Conservation (phyloP, 345 rosid genomes). For the Linum tenue region DNA sequence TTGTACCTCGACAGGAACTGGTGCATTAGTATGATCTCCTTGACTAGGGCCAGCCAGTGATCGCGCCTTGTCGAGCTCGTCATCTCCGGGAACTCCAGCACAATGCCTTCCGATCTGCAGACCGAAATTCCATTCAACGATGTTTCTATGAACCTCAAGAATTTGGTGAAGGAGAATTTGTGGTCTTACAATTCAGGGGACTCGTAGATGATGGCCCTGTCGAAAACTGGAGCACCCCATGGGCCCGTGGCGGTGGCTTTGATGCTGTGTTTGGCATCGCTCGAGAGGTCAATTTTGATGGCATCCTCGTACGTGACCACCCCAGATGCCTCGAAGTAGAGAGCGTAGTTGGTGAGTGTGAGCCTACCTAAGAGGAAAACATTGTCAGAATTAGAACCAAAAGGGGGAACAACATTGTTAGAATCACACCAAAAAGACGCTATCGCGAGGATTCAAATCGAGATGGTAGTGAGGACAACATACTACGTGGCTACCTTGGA, state of each 20-base stretch:
- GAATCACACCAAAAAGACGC: too few relatives aligned
- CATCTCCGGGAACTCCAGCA: slow-evolving; percentile 89
- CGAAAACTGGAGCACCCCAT: slow-evolving; percentile 95
- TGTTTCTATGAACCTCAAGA: too few relatives aligned
- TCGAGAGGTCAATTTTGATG: slow-evolving; percentile 70
- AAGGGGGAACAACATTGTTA: too few relatives aligned
- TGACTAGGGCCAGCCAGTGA: slow-evolving; percentile 71
- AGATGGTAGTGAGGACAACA: too few relatives aligned
- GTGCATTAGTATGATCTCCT: slow-evolving; percentile 69
- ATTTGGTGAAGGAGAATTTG: too few relatives aligned
- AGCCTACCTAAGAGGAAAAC: slow-evolving; percentile 57
- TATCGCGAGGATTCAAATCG: too few relatives aligned
- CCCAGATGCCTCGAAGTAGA: slow-evolving; percentile 86
- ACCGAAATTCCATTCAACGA: not conserved
- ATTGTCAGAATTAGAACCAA: not conserved
- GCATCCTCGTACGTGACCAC: slow-evolving; percentile 69
- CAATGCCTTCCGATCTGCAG: slow-evolving; percentile 59
- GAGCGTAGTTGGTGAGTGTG: slow-evolving; percentile 78
- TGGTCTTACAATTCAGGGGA: slow-evolving; percentile 65
- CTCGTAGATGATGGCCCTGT: slow-evolving; percentile 72
- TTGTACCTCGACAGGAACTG: slow-evolving; percentile 44
- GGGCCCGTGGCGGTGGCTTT: slow-evolving; percentile 86
- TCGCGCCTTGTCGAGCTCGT: slow-evolving; percentile 88
- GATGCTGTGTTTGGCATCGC: slow-evolving; percentile 27
- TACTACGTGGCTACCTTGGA: too few relatives aligned